These are phyloP conservation scores for Alternaria solani DNA, from an alignment of 2,329 filamentous ascomycete genomes.

Conservation along the genomic window DNA sequence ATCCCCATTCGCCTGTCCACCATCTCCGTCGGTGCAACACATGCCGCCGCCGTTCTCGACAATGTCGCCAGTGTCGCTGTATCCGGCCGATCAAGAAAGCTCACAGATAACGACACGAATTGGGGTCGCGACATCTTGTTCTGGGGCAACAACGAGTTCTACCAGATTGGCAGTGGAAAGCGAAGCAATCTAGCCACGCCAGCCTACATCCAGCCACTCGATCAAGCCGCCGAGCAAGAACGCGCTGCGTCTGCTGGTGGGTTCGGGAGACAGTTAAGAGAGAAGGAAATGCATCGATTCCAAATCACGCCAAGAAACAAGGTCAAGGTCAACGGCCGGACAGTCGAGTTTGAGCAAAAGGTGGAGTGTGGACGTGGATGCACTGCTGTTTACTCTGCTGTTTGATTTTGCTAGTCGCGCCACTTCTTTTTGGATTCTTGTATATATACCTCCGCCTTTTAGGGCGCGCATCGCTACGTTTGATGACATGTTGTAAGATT, in stretches of 20 bases:
- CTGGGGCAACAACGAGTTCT: slow-evolving; percentile 95
- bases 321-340: slow-evolving; percentile 73
- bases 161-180: slow-evolving; percentile 91
- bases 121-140: slow-evolving; percentile 89
- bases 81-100: slow-evolving; percentile 47
- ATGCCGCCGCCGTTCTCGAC: slow-evolving; percentile 82
- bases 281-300: slow-evolving; percentile 75
- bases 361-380: slow-evolving; percentile 88
- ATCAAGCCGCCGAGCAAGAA: slow-evolving; percentile 65
- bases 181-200: slow-evolving; percentile 80
- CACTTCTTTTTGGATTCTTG: slow-evolving; percentile 2
- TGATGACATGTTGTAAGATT: slow-evolving; percentile 11
- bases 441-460: slow-evolving; percentile 11
- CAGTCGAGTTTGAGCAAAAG: slow-evolving; percentile 80
- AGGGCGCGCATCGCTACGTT: slow-evolving; percentile 2
- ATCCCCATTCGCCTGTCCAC: slow-evolving; percentile 79
- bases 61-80: slow-evolving; percentile 76
- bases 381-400: slow-evolving; percentile 59
- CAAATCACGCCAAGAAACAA: slow-evolving; percentile 81
- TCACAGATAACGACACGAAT: slow-evolving; percentile 74
- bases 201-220: slow-evolving; percentile 79
- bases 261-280: slow-evolving; percentile 57
- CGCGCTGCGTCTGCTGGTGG: slow-evolving; percentile 29
- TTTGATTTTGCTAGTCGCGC: neutral
- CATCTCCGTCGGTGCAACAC: slow-evolving; percentile 79